A percentile compares a stretch with the other conserved stretches of the same genome.
Conservation (phyloP, 441 rosid genomes). For the Breynia disticha region DNA sequence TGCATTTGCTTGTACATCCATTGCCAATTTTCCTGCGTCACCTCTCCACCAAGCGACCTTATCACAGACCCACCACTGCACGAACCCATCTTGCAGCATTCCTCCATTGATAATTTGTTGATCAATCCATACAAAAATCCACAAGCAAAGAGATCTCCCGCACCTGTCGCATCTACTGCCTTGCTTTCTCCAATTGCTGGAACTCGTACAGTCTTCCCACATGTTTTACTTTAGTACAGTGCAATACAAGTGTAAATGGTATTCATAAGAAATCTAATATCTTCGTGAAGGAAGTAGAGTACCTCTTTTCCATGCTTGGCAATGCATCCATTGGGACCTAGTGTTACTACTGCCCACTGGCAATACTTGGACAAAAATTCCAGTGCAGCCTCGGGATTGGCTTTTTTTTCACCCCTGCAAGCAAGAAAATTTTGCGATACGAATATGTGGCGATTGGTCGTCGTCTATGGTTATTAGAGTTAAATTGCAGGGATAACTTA, state of each 20-base stretch:
- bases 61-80: slow-evolving; percentile 90
- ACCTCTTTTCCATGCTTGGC: slow-evolving; percentile 90
- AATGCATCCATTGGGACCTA: slow-evolving; percentile 76
- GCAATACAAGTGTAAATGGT: no score
- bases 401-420: slow-evolving; percentile 57
- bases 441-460: neutral
- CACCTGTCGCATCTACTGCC: slow-evolving; percentile 88
- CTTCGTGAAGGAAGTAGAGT: no score
- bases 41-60: slow-evolving; percentile 82
- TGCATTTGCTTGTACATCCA: slow-evolving; percentile 90
- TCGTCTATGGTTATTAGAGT: neutral
- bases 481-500: slow-evolving; percentile 11
- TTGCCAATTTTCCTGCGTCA: slow-evolving; percentile 77
- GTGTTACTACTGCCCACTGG: slow-evolving; percentile 86
- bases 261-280: no score
- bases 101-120: slow-evolving; percentile 61
- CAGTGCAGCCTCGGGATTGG: slow-evolving; percentile 56
- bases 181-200: slow-evolving; percentile 59
- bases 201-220: slow-evolving; percentile 46
- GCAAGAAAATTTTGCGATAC: neutral
- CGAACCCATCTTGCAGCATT: slow-evolving; percentile 76
- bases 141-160: slow-evolving; percentile 80
- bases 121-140: slow-evolving; percentile 85
- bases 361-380: slow-evolving; percentile 63
- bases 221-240: no score